These are phyloP conservation scores for Kernera saxatilis DNA, from an alignment of 345 rosid species.

Conservation along the genomic window DNA sequence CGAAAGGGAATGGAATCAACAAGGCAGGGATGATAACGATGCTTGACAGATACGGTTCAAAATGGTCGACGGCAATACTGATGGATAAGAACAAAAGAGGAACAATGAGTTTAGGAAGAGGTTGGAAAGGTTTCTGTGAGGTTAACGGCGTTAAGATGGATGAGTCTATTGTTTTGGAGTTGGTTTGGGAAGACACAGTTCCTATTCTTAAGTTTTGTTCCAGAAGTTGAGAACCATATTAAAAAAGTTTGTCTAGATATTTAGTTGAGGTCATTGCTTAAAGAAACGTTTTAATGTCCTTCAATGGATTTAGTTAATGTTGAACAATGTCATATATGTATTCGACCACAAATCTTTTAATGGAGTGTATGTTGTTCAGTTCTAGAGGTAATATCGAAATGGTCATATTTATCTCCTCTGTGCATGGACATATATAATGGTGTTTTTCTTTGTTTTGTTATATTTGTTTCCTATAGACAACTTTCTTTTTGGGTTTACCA, in stretches of 20 bases:
- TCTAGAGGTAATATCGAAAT: no score
- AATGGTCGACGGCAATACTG: not conserved
- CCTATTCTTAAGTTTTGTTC: constrained; percentile 12
- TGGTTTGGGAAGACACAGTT: constrained; percentile 21
- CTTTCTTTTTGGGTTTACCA: no score
- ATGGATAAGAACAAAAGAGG: not conserved
- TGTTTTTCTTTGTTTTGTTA: no score
- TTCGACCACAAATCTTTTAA: no score
- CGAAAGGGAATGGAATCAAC: not conserved
- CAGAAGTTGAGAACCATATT: not conserved
- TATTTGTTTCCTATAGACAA: no score
- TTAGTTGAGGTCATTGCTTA: not conserved
- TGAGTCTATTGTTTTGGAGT: constrained; percentile 16
- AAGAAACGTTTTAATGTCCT: not conserved
- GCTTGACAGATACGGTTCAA: not conserved
- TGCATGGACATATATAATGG: no score
- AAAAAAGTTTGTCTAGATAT: not conserved
- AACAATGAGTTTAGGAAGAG: constrained; percentile 1
- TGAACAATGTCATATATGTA: not conserved
- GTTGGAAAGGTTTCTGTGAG: constrained; percentile 1
- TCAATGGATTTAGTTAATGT: not conserved
- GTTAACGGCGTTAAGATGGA: not conserved
- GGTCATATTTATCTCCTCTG: no score
- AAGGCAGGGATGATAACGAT: not conserved
- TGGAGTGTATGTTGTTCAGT: no score